Evolutionary conservation across 495 filamentous ascomycete species (phyloP).

Genomic region (Margaritispora aquatica): DNA sequence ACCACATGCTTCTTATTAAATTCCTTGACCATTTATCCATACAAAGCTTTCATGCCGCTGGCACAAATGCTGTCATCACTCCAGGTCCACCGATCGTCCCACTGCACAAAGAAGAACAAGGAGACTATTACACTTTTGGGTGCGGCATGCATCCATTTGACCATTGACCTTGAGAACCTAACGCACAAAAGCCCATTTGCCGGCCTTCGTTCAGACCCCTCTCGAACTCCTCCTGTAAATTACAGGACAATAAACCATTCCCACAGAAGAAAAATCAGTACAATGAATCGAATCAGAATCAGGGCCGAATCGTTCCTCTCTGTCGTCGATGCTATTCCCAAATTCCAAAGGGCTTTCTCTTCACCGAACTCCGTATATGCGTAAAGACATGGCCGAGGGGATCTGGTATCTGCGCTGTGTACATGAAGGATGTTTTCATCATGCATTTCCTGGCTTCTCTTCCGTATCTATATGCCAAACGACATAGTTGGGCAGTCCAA

Average conservation of each 20-base stretch:
- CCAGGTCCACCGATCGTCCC: not conserved
- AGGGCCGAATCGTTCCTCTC: conserved; percentile 3
- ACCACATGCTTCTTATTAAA: conserved; percentile 19
- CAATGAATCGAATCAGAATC: conserved; percentile 13
- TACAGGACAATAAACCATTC: conserved; percentile 3
- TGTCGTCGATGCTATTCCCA: conserved; percentile 19
- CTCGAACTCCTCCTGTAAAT: conserved; percentile 11
- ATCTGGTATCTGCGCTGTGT: conserved; percentile 10
- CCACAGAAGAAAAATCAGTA: conserved; percentile 5
- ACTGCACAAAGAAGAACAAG: not conserved
- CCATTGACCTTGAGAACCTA: conserved; percentile 11
- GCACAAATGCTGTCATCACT: conserved; percentile 1
- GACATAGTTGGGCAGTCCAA: conserved; percentile 92
- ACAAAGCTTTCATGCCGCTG: conserved; percentile 11
- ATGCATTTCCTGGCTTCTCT: conserved; percentile 80
- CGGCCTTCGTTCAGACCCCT: not conserved
- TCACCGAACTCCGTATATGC: conserved; percentile 25
- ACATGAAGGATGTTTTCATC: conserved; percentile 5
- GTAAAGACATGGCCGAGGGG: conserved; percentile 19
- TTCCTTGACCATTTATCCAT: conserved; percentile 18
- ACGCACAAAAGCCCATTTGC: not conserved
- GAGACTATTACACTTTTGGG: conserved; percentile 16
- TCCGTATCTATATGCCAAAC: conserved; percentile 99
- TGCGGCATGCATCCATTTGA: not conserved
- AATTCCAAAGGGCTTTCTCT: conserved; percentile 12